These are phyloP conservation scores for Lepiota venenata DNA, from an alignment of 768 basidiomycete species.

Conservation along the genomic window DNA sequence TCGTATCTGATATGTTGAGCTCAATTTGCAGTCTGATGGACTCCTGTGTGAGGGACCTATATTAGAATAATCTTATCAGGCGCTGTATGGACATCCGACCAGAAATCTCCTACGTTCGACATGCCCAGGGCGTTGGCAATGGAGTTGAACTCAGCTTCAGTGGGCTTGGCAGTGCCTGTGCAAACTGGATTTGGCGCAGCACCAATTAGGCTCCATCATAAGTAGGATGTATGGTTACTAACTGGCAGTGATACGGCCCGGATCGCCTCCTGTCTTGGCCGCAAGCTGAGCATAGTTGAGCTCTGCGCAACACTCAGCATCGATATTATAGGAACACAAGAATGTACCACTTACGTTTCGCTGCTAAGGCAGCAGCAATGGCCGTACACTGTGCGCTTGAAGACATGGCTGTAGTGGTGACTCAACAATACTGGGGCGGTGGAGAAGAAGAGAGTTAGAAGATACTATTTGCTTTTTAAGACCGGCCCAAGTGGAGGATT, in stretches of 20 bases:
- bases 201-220: neutral
- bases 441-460: neutral
- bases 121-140: slow-evolving; percentile 44
- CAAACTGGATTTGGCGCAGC: slow-evolving; percentile 36
- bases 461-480: neutral
- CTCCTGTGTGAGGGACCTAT: neutral
- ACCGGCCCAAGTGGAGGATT: neutral
- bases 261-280: slow-evolving; percentile 30
- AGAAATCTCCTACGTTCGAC: slow-evolving; percentile 26
- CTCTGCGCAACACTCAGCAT: slow-evolving; percentile 28
- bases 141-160: slow-evolving; percentile 43
- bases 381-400: slow-evolving; percentile 57
- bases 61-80: neutral
- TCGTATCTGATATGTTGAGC: no score
- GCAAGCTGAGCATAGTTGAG: slow-evolving; percentile 50
- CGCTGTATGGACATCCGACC: neutral
- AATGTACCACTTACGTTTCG: slow-evolving; percentile 36
- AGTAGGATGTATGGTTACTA: slow-evolving; percentile 17
- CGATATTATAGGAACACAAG: neutral
- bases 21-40: neutral
- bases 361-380: slow-evolving; percentile 46
- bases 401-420: slow-evolving; percentile 32
- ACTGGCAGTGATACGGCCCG: slow-evolving; percentile 55
- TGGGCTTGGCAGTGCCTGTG: slow-evolving; percentile 38
- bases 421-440: neutral